Evolutionary conservation across 2,329 filamentous ascomycete genomes (phyloP), one percentile per base, ranked within the genome.

Genomic region (Aspergillus sp.): DNA sequence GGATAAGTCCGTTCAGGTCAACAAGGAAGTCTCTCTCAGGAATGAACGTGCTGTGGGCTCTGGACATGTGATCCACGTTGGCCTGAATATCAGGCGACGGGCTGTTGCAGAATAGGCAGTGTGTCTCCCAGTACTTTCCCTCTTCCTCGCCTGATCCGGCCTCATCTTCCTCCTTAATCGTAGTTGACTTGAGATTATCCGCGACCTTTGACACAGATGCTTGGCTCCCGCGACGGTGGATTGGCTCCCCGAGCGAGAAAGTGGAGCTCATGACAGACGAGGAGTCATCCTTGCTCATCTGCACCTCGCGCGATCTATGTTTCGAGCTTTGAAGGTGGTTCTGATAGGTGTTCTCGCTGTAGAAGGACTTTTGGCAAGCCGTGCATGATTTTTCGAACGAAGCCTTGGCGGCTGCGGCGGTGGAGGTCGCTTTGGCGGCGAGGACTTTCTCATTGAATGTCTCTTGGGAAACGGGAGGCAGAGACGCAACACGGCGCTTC

Each of bases 361-460:
- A 96, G 61, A 93, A 98, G 10, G 82, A 86, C 68, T 93, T 93
- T 52, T 82, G 75, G 67, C 91, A 98, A 13, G 79, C 72, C 3
- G 77, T 69, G 61, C 91, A 98, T 17, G 70, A 66, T 53, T 82
- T 86, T 58, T 95, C 86, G 53, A 88, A 96, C 10, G 84, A 78
- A 4, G 88, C 89, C 61, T 85, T 86, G 41, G 86, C 83, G 35
- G 86, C 86, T 42, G 89, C 85, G 20, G 86, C 86, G 26, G 74
- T 83, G 11, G 86, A 82, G 5, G 75, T 78, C 16, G 88, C 88
- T 55, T 93, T 86, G 43, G 88, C 89, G 48, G 86, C 85, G 11
- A 95, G 69, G 24, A 98, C 89, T 60, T 96, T 96, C 50, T 96
- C 91, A 49, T 86, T 86, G 60, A 96, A 98, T 36, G 86, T 73